A percentile compares a stretch with the other conserved stretches of the same genome.
Conservation (phyloP, 1,139 yeast genomes). For the Candida sanyaensis region DNA sequence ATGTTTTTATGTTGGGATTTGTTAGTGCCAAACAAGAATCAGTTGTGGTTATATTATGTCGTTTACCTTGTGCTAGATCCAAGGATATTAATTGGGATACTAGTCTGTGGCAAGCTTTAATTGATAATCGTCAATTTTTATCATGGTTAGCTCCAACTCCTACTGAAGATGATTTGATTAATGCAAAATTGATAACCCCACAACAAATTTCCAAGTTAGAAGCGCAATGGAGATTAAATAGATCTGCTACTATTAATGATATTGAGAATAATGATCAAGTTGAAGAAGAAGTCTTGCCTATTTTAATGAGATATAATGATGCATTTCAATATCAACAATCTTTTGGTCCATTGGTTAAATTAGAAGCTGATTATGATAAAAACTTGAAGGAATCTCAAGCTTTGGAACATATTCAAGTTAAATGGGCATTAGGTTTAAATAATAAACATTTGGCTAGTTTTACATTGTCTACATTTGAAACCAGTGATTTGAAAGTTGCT, state of each 20-base stretch:
- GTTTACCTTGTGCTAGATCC: constrained; percentile 85
- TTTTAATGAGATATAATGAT: constrained; percentile 75
- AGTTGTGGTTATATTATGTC: constrained; percentile 83
- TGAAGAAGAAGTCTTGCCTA: constrained; percentile 62
- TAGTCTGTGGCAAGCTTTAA: constrained; percentile 83
- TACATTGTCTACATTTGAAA: constrained; percentile 65
- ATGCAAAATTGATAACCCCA: constrained; percentile 56
- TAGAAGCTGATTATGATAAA: constrained; percentile 81
- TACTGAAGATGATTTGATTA: constrained; percentile 59
- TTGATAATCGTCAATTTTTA: constrained; percentile 75
- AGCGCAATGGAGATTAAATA: constrained; percentile 76
- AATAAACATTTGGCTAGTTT: constrained; percentile 72
- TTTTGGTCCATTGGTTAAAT: constrained; percentile 79
- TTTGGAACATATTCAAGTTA: constrained; percentile 69
- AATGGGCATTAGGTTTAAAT: constrained; percentile 73
- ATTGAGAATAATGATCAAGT: constrained; percentile 49
- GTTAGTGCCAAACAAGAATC: constrained; percentile 87
- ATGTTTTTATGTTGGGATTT: constrained; percentile 81
- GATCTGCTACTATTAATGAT: constrained; percentile 68
- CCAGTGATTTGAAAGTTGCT: constrained; percentile 69
- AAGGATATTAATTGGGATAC: constrained; percentile 85
- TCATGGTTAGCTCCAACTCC: constrained; percentile 81
- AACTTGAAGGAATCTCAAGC: constrained; percentile 78
- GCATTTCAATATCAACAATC: constrained; percentile 85
- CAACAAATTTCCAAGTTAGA: constrained; percentile 75